Evolutionary conservation across 1,284 basidiomycete species (phyloP).

Genomic region (Mycosarcoma maydis): DNA sequence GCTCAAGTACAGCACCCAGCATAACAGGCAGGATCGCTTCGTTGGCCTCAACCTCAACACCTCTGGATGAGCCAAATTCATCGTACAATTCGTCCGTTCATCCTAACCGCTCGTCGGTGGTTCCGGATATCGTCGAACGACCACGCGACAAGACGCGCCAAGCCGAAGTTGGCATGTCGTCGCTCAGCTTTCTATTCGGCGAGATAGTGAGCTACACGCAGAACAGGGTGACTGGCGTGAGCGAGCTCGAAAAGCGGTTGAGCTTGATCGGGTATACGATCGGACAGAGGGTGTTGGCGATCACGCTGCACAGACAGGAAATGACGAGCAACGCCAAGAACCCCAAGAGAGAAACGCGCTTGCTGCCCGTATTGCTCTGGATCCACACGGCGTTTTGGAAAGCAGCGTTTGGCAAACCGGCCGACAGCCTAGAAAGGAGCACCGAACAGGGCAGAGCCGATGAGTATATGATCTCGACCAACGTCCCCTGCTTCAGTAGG

Average conservation of each 20-base stretch:
- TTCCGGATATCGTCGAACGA: constrained; percentile 59
- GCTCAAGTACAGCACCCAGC: neutral
- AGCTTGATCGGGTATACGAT: constrained; percentile 55
- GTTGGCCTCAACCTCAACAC: constrained; percentile 7
- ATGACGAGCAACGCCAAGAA: constrained; percentile 48
- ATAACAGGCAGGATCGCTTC: constrained; percentile 12
- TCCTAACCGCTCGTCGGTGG: neutral
- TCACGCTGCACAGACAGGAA: constrained; percentile 56
- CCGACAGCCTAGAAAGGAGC: constrained; percentile 93
- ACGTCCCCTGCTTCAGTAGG: constrained; percentile 89
- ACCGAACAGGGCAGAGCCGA: constrained; percentile 84
- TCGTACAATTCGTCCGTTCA: neutral
- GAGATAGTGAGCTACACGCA: constrained; percentile 78
- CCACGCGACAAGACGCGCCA: constrained; percentile 54
- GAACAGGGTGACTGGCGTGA: constrained; percentile 89
- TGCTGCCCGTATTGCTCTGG: constrained; percentile 61
- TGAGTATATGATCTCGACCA: constrained; percentile 99
- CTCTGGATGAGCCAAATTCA: neutral
- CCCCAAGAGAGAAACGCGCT: constrained; percentile 61
- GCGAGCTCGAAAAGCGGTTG: constrained; percentile 78
- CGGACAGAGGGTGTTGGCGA: constrained; percentile 47
- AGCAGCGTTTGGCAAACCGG: constrained; percentile 89
- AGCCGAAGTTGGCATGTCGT: constrained; percentile 39
- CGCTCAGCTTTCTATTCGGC: constrained; percentile 56
- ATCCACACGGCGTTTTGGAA: constrained; percentile 80